phyloP scores from a whole-genome alignment of 2,329 filamentous ascomycete genomes.

The Diaporthe helianthi region DNA sequence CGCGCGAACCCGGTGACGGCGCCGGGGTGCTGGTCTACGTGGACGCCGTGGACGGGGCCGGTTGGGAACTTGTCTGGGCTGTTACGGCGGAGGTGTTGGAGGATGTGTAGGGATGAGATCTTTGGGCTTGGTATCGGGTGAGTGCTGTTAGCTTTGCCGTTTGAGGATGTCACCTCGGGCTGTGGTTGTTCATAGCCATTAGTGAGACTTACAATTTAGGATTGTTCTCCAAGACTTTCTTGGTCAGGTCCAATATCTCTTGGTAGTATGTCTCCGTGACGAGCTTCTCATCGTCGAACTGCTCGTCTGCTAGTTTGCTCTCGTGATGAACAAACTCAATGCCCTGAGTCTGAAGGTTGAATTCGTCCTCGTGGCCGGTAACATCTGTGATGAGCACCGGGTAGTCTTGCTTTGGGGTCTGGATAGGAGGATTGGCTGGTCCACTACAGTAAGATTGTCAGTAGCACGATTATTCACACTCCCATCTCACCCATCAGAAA shows the following conservation, averaged over 20 bases:
- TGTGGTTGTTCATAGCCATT: rapidly evolving
- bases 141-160: neutral
- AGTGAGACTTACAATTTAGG: neutral
- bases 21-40: conserved; percentile 14
- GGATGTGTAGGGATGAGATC: neutral
- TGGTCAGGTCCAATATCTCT: neutral
- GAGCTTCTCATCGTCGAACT: neutral
- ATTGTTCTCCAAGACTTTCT: neutral
- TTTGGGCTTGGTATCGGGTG: too few species aligned
- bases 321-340: conserved; percentile 2
- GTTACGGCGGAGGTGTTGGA: conserved; percentile 17
- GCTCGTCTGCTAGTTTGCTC: neutral
- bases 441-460: neutral
- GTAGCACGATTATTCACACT: neutral
- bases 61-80: conserved; percentile 4
- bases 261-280: neutral
- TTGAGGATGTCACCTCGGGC: too few species aligned
- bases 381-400: conserved; percentile 12
- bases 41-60: conserved; percentile 13
- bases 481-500: rapidly evolving
- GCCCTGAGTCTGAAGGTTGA: neutral
- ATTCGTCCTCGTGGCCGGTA: conserved; percentile 6
- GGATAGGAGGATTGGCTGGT: conserved; percentile 1
- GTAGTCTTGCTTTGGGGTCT: conserved; percentile 16
- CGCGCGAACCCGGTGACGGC: neutral